Base-by-base conservation (phyloP, 352 stramenopile species). In the Phytophthora agathidicida region DNA sequence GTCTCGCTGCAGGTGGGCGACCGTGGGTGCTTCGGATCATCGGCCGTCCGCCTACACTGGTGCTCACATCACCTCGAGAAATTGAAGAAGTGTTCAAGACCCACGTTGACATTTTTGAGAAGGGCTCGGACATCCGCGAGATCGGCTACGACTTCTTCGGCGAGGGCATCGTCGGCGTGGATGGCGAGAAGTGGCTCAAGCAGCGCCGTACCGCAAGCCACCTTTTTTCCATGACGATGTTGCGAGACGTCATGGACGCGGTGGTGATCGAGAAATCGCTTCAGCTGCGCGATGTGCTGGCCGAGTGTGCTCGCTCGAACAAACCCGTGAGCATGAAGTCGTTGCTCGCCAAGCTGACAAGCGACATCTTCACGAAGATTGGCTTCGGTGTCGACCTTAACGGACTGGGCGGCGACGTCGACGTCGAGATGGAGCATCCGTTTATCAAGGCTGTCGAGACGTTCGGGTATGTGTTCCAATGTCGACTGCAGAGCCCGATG, bases 161-260 rank as follows among this genome's bases (percentile, higher is more conserved):
- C 9, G 42, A 80, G 9, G 77, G 80, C 8, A 86, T 89, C 38
- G 63, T 88, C 33, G 62, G 43, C 5, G 47, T 67, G 26, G 81
- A 93, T 22, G 76, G 77, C 7, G 56, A 74, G 5, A 47, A 49
- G 14, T 95, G 85, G 85, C 26, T 47, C 1, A 53, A 73, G 22
- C 85, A 96, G 45, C 75, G 80, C 38, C 87, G 92, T 46, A 84
- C 52, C 3, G 85, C 77, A 42, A 96, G 83, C 36, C 83, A 96
- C 54, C 86, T 98, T 24, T 93, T 96, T 37, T 90, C 78, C 7
- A 68, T 72, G 11, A 52, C 71, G 8, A 77, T 72, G 61, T 50
- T 87, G 23, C 51, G 56, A 3, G 75, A 82, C 8, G 69, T 60
- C 27, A 89, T 87, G 74, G 61, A 75, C 19, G 50, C 56, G 7